Conservation (phyloP, 139 green algal genomes). For the Volvox reticuliferus region DNA sequence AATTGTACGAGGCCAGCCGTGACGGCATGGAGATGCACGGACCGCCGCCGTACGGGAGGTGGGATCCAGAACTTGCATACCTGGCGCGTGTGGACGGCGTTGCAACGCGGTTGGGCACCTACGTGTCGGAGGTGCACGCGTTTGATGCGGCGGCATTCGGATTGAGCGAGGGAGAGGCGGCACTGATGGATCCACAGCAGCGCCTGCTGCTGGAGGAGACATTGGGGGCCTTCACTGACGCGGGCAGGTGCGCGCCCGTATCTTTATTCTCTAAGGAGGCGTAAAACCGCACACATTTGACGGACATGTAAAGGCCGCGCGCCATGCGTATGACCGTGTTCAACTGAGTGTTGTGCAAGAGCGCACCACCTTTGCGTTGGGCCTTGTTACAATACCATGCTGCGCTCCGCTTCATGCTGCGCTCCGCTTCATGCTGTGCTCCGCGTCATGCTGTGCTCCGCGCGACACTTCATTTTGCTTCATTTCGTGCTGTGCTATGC, state of each 20-base stretch:
- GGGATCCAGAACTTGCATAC: constrained; percentile 69
- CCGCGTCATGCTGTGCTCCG: too few relatives aligned
- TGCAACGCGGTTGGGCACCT: constrained; percentile 77
- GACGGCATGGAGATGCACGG: constrained; percentile 74
- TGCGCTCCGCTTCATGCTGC: too few relatives aligned
- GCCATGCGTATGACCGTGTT: too few relatives aligned
- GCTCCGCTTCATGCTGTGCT: too few relatives aligned
- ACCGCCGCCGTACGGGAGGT: constrained; percentile 68
- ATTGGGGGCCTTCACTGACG: constrained; percentile 62
- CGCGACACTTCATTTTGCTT: too few relatives aligned
- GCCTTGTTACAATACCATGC: too few relatives aligned
- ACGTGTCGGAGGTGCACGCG: constrained; percentile 65
- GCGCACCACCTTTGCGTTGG: too few relatives aligned
- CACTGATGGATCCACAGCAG: constrained; percentile 87
- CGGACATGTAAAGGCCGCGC: too few relatives aligned
- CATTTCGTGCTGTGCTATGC: too few relatives aligned
- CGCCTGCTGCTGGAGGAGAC: constrained; percentile 81
- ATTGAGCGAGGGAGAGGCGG: constrained; percentile 69
- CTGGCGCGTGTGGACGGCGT: constrained; percentile 40
- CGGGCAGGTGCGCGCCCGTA: constrained; percentile 44
- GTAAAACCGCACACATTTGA: too few relatives aligned
- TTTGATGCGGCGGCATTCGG: constrained; percentile 83
- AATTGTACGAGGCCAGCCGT: constrained; percentile 53
- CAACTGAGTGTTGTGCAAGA: too few relatives aligned
- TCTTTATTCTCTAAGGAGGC: too few relatives aligned